Conservation (phyloP, 768 basidiomycete genomes). For the Lactarius quietus region DNA sequence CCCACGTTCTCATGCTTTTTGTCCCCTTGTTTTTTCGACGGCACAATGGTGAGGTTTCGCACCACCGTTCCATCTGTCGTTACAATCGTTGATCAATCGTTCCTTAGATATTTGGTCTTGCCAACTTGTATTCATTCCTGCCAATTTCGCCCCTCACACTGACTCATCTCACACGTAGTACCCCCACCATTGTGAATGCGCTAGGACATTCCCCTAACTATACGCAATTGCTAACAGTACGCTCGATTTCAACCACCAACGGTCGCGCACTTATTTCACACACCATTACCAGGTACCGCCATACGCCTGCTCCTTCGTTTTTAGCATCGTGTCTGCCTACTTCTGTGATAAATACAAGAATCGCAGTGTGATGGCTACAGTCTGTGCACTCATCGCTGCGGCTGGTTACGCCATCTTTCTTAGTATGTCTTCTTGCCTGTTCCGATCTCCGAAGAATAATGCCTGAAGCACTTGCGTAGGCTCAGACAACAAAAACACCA, state of each 20-base stretch:
- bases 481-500: conserved; percentile 24
- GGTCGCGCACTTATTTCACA: conserved; percentile 9
- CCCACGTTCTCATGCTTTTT: conserved; percentile 52
- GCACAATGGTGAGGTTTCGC: conserved; percentile 31
- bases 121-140: conserved; percentile 25
- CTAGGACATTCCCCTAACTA: conserved; percentile 31
- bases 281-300: conserved; percentile 30
- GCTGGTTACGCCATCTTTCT: conserved; percentile 21
- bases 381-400: conserved; percentile 14
- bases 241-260: neutral
- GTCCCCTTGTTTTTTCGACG: conserved; percentile 52
- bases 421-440: neutral
- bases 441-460: neutral
- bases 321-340: conserved; percentile 7
- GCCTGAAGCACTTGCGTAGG: conserved; percentile 3
- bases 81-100: neutral
- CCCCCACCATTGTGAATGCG: conserved; percentile 29
- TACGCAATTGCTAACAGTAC: conserved; percentile 32
- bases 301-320: conserved; percentile 16
- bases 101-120: conserved; percentile 24
- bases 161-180: conserved; percentile 24
- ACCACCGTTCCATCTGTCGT: neutral
- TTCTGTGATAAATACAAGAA: conserved; percentile 14
- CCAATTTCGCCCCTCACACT: neutral
- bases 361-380: conserved; percentile 15